Conservation (phyloP, 2,329 filamentous ascomycete genomes). For the Penicillium expansum region DNA sequence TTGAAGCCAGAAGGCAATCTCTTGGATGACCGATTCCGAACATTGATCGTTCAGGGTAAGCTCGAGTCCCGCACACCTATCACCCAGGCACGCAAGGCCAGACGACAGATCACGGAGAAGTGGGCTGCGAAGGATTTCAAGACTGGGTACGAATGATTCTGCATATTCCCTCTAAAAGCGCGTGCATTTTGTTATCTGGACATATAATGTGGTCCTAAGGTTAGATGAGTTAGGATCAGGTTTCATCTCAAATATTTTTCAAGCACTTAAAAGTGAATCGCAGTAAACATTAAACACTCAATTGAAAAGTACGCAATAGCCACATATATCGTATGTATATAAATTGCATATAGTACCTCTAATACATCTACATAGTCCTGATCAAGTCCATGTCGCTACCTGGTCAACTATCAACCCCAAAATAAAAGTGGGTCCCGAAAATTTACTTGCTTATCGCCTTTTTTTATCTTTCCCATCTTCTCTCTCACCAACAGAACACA, state of each 20-base stretch:
- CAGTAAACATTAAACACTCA: too few species aligned
- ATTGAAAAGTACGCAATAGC: too few species aligned
- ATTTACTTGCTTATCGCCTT: slow-evolving; percentile 11
- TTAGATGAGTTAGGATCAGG: not conserved
- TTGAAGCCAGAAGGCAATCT: slow-evolving; percentile 95
- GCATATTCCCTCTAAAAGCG: slow-evolving; percentile 22
- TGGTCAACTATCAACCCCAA: slow-evolving; percentile 3
- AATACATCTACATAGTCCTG: not conserved
- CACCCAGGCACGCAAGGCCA: slow-evolving; percentile 77
- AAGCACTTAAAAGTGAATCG: not conserved
- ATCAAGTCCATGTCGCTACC: not conserved
- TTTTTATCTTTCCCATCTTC: slow-evolving; percentile 5
- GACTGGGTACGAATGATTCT: slow-evolving; percentile 32
- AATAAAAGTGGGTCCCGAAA: slow-evolving; percentile 15
- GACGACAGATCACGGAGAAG: slow-evolving; percentile 83
- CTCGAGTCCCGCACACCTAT: slow-evolving; percentile 78
- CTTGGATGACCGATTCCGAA: slow-evolving; percentile 87
- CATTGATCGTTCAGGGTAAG: slow-evolving; percentile 81
- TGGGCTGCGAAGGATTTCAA: slow-evolving; percentile 97
- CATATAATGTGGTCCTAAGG: slow-evolving; percentile 18
- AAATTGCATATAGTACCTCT: not conserved
- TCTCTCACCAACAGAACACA: slow-evolving; percentile 19
- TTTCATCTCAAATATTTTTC: slow-evolving; percentile 6
- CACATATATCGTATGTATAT: not conserved
- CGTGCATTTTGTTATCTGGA: slow-evolving; percentile 20